These are phyloP conservation scores for Sugiyamaella americana DNA, from an alignment of 805 yeast species.

Conservation along the genomic window DNA sequence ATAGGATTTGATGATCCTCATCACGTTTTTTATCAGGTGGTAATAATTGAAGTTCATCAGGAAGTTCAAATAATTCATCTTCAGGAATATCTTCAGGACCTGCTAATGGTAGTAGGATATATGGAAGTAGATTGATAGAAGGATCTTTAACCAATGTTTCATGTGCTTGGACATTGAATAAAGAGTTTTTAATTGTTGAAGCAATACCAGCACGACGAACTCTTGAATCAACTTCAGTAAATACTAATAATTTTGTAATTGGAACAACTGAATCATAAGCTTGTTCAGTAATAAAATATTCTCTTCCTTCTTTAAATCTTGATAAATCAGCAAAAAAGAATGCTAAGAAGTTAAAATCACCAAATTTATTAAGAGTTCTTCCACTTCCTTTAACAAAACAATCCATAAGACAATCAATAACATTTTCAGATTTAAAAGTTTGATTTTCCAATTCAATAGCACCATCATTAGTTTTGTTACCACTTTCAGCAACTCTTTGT, in stretches of 20 bases:
- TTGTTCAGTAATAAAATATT: constrained; percentile 68
- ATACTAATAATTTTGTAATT: constrained; percentile 70
- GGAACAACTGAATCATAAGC: constrained; percentile 73
- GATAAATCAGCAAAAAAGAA: constrained; percentile 89
- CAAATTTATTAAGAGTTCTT: constrained; percentile 60
- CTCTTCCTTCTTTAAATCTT: constrained; percentile 51
- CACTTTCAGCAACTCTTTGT: constrained; percentile 57
- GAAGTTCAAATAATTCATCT: constrained; percentile 81
- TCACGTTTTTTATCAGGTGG: constrained; percentile 75
- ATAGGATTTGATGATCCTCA: constrained; percentile 53
- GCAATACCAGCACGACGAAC: constrained; percentile 89
- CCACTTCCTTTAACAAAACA: constrained; percentile 82
- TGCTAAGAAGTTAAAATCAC: constrained; percentile 75
- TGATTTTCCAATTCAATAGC: constrained; percentile 36
- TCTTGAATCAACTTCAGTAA: constrained; percentile 71
- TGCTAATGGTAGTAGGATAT: constrained; percentile 73
- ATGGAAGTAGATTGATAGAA: constrained; percentile 69
- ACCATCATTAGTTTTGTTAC: constrained; percentile 55
- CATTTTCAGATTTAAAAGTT: constrained; percentile 43
- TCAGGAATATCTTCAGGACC: constrained; percentile 69
- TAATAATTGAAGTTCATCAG: constrained; percentile 78
- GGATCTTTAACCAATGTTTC: constrained; percentile 51
- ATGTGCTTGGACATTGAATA: constrained; percentile 75
- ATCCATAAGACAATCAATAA: constrained; percentile 79
- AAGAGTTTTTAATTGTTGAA: constrained; percentile 81